Evolutionary conservation across 2,329 filamentous ascomycete genomes (phyloP).

Genomic region (Beauveria medogensis): DNA sequence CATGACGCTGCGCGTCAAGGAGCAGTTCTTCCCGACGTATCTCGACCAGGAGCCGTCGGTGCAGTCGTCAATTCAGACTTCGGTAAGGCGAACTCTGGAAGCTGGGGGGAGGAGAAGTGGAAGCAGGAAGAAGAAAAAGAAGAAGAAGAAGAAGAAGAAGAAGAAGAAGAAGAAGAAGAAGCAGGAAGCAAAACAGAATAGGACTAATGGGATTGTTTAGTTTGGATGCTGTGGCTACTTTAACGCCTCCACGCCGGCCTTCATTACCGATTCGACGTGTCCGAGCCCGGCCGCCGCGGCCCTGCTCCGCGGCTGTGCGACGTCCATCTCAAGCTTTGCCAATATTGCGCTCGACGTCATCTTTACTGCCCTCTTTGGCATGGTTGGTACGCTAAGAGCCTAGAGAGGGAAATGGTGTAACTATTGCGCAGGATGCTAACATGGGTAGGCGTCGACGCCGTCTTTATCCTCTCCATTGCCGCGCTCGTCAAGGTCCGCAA

Average conservation of each 20-base stretch:
- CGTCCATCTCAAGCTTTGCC: constrained; percentile 57
- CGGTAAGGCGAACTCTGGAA: constrained; percentile 36
- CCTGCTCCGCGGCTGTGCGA: constrained; percentile 60
- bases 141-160: not conserved
- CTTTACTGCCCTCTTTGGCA: constrained; percentile 72
- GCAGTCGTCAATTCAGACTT: constrained; percentile 63
- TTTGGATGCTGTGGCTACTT: constrained; percentile 76
- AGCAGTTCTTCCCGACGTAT: constrained; percentile 55
- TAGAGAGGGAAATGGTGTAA: too few relatives aligned
- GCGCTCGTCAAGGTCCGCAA: constrained; percentile 75
- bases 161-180: not conserved
- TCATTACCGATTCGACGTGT: constrained; percentile 61
- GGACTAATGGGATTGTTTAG: constrained; percentile 29
- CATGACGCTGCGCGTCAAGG: constrained; percentile 60
- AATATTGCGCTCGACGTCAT: constrained; percentile 67
- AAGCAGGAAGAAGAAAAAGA: constrained; percentile 2
- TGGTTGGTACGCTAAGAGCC: constrained; percentile 49
- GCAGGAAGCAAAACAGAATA: not conserved
- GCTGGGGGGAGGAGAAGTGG: too few relatives aligned
- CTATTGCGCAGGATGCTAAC: not conserved
- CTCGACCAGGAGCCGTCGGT: constrained; percentile 43
- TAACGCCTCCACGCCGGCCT: constrained; percentile 64
- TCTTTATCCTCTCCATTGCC: constrained; percentile 62
- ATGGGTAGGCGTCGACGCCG: constrained; percentile 47
- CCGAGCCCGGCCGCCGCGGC: constrained; percentile 63